Percentiles rank a stretch among this genome's conserved stretches.
Evolutionary conservation across 1,284 basidiomycete genomes (phyloP).

Genomic region (Kwoniella shivajii): DNA sequence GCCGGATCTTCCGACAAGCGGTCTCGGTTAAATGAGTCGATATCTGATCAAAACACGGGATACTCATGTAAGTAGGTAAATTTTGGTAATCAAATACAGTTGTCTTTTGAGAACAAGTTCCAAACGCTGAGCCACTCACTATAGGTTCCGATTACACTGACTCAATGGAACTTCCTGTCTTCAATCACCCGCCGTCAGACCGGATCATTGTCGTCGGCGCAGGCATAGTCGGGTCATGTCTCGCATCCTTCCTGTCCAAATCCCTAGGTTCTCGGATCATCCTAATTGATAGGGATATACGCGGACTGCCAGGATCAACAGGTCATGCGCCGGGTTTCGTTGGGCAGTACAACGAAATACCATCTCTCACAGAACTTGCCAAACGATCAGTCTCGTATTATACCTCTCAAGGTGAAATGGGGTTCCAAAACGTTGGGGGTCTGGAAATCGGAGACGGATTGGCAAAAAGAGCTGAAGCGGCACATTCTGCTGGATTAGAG

Average conservation of each 20-base stretch:
- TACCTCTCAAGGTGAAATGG: constrained; percentile 10
- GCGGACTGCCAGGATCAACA: constrained; percentile 29
- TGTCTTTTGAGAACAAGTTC: too few relatives aligned
- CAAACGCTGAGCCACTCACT: too few relatives aligned
- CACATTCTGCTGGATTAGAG: constrained; percentile 10
- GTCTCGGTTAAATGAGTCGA: background rate
- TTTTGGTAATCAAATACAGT: background rate
- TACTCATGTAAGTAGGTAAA: background rate
- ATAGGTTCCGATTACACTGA: too few relatives aligned
- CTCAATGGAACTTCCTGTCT: constrained; percentile 2
- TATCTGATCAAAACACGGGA: too few relatives aligned
- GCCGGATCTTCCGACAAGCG: background rate
- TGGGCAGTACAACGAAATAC: constrained; percentile 26
- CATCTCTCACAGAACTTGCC: constrained; percentile 29
- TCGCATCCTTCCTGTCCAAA: constrained; percentile 51
- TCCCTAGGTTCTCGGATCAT: constrained; percentile 43
- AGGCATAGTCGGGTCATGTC: constrained; percentile 38
- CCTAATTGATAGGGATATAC: constrained; percentile 51
- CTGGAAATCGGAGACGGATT: constrained; percentile 18
- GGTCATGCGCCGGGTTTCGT: constrained; percentile 40
- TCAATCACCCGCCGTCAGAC: background rate
- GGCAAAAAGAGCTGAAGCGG: constrained; percentile 10
- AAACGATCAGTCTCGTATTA: constrained; percentile 24
- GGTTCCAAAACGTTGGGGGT: constrained; percentile 27
- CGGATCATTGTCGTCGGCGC: constrained; percentile 24